Evolutionary conservation across 2,329 filamentous ascomycete species (phyloP).

Genomic region (Fusarium sp.): DNA sequence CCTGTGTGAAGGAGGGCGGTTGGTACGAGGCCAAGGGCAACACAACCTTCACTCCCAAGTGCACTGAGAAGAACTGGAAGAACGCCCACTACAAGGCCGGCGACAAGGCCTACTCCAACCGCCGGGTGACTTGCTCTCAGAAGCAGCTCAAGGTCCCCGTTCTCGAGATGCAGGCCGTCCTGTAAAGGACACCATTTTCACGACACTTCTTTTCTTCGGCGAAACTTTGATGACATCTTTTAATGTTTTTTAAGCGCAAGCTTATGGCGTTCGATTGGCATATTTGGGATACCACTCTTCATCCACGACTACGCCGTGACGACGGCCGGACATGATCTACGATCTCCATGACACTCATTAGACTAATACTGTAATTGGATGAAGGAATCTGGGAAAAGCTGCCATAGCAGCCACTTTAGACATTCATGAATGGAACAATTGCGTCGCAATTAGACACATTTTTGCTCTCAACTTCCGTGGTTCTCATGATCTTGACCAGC

Average conservation of each 20-base stretch:
- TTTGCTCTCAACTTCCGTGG: not conserved
- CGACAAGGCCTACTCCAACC: constrained; percentile 45
- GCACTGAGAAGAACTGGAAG: constrained; percentile 43
- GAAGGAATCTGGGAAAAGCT: constrained; percentile 8
- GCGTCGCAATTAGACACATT: not conserved
- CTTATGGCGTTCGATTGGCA: constrained; percentile 28
- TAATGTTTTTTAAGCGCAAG: constrained; percentile 33
- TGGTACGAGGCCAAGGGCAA: constrained; percentile 47
- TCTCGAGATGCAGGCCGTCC: constrained; percentile 44
- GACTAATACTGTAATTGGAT: constrained; percentile 25
- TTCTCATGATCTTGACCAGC: not conserved
- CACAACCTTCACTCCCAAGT: constrained; percentile 42
- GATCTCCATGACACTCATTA: constrained; percentile 43
- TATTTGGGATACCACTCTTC: constrained; percentile 18
- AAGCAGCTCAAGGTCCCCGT: constrained; percentile 42
- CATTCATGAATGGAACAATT: constrained; percentile 18
- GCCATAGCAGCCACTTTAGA: constrained; percentile 13
- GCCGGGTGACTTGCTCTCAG: constrained; percentile 44
- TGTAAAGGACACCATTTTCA: constrained; percentile 22
- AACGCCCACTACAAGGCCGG: constrained; percentile 48
- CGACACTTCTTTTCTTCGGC: not conserved
- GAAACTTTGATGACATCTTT: constrained; percentile 9
- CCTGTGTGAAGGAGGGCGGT: constrained; percentile 55
- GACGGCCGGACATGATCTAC: constrained; percentile 39
- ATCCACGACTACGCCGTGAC: constrained; percentile 40